Base-by-base conservation (phyloP, 768 basidiomycete species). In the Podaxis sp. region DNA sequence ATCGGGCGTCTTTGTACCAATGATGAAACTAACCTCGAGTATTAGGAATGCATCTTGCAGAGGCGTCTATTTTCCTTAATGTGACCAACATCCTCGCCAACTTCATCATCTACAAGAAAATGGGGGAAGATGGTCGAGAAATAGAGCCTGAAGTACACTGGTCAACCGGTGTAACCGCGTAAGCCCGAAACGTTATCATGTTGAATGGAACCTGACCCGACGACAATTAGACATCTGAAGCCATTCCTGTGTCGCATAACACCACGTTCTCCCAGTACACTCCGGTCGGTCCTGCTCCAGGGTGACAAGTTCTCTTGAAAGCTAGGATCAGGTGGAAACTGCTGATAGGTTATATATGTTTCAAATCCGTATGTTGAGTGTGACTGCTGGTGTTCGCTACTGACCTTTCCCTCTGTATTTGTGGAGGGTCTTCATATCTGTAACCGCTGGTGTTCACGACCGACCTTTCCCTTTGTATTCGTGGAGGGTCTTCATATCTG, bases 41-140 rank as follows among this genome's bases (percentile, higher is more conserved):
- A 54, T 30, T 48, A 72, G 71, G 71, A 19, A 65, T 66, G 17
- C 72, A 76, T 61, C 56, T 80, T 3, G 78, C 74, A 0, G 72
- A 76, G 52, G 67, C 71, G 52, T 72, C 75, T 0, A 36, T 79
- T 52, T 80, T 79, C 67, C 64, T 79, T 22, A 74, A 72, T 52
- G 73, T 80, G 5, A 64, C 73, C 13, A 75, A 71, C 36, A 71
- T 79, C 33, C 68, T 81, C 12, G 69, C 80, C 4, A 66, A 72
- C 5, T 78, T 82, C 57, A 63, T 74, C n/a, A 76, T 82, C 38
- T 64, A 66, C 2, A 79, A 78, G 63, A 72, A 75, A 1, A 46
- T 71, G 4, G 76, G 77, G 48, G 65, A 59, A 22, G 64, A 71
- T 55, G 78, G 80, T 4, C 63, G 71, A 15, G 75, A 79, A 62